Conservation (phyloP, 257 asterid genomes). For the Gentiana dahurica region DNA sequence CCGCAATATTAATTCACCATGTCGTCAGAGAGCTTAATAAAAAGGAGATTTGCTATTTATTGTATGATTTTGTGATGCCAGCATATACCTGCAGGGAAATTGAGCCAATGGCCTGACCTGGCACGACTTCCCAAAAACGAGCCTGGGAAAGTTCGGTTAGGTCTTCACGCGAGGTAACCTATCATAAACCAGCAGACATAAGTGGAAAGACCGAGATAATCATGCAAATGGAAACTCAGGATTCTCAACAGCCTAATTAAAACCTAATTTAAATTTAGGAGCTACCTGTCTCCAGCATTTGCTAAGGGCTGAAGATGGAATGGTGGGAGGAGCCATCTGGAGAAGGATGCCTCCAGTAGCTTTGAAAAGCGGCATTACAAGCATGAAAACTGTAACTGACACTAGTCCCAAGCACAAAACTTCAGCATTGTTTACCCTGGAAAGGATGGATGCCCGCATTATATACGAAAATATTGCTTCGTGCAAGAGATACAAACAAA, state of each 20-base stretch:
- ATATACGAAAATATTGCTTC: not conserved
- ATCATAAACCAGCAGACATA: not conserved
- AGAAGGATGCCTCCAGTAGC: slow-evolving; percentile 72
- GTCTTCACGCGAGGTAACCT: slow-evolving; percentile 65
- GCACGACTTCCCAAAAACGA: slow-evolving; percentile 90
- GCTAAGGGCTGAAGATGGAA: slow-evolving; percentile 73
- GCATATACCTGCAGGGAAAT: slow-evolving; percentile 57
- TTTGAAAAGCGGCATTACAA: slow-evolving; percentile 87
- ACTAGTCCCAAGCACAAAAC: slow-evolving; percentile 90
- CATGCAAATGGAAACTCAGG: not conserved
- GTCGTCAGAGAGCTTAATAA: too few relatives aligned
- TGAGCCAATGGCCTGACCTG: slow-evolving; percentile 83
- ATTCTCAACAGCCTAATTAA: not conserved
- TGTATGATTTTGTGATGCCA: too few relatives aligned
- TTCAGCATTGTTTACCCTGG: slow-evolving; percentile 87
- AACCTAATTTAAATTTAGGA: not conserved
- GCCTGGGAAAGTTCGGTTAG: slow-evolving; percentile 65
- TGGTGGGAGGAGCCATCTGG: slow-evolving; percentile 78
- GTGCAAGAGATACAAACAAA: slow-evolving; percentile 1
- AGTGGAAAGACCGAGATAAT: not conserved
- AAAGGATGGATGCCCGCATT: slow-evolving; percentile 6
- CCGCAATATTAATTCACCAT: too few relatives aligned
- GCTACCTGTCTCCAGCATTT: slow-evolving; percentile 90
- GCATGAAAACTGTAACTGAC: slow-evolving; percentile 78
- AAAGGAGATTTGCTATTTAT: too few relatives aligned